phyloP scores from a whole-genome alignment of 2,329 filamentous ascomycete species.

The Colletotrichum horii region DNA sequence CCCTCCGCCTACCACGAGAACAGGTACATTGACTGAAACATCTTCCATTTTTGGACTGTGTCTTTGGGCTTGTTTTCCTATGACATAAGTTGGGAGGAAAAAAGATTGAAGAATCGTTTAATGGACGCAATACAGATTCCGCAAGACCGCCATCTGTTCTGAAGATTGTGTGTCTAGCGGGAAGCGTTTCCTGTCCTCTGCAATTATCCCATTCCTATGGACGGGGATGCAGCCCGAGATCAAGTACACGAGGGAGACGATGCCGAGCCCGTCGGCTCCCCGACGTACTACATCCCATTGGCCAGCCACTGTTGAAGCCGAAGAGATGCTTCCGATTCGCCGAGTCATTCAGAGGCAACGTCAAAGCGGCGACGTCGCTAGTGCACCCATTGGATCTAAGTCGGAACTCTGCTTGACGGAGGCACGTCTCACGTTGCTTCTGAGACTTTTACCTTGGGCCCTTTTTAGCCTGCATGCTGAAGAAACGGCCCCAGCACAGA shows the following conservation, averaged over 20 bases:
- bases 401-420: background rate
- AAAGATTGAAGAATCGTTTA: background rate
- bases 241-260: background rate
- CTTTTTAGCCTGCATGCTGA: background rate
- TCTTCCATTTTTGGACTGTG: background rate
- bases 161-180: background rate
- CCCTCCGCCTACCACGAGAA: constrained; percentile 41
- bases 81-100: background rate
- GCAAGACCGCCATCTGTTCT: background rate
- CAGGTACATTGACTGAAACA: constrained; percentile 28
- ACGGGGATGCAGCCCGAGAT: background rate
- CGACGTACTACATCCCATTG: background rate
- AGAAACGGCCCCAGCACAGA: background rate
- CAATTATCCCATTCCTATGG: background rate
- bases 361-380: background rate
- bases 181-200: background rate
- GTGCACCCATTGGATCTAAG: background rate
- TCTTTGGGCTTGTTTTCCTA: background rate
- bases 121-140: background rate
- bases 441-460: background rate
- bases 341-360: background rate
- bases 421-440: background rate
- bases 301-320: background rate
- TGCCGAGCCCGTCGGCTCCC: background rate
- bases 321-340: background rate